Evolutionary conservation across 495 filamentous ascomycete species (phyloP).

Genomic region (Tuber magnatum): DNA sequence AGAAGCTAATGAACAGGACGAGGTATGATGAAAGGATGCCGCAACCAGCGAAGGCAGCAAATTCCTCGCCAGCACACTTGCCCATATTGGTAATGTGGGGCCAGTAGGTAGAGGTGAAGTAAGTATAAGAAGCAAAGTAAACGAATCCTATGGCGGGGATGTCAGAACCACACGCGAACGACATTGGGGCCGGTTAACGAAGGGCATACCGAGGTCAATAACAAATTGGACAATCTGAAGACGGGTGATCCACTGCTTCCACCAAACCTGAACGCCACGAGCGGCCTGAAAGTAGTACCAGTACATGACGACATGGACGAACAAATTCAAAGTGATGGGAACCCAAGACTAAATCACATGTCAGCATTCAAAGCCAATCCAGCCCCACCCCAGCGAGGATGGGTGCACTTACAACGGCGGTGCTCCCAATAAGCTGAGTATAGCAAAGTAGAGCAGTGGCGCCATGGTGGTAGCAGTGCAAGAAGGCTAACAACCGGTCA

Average conservation of each 20-base stretch:
- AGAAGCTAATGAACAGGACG: conserved; percentile 97
- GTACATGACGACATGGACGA: conserved; percentile 71
- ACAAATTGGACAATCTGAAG: conserved; percentile 79
- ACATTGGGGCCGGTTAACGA: background rate
- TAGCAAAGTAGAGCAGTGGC: conserved; percentile 80
- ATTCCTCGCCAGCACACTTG: conserved; percentile 91
- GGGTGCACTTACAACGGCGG: conserved; percentile 51
- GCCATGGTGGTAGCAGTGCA: conserved; percentile 81
- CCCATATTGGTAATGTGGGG: conserved; percentile 71
- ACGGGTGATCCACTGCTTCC: conserved; percentile 84
- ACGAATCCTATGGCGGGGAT: conserved; percentile 58
- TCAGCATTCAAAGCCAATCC: conserved; percentile 13
- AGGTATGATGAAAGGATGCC: conserved; percentile 88
- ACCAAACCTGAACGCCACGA: conserved; percentile 74
- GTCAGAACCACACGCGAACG: conserved; percentile 15
- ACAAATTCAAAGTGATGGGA: conserved; percentile 67
- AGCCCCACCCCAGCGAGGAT: conserved; percentile 15
- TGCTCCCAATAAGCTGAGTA: conserved; percentile 70
- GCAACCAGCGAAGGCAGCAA: conserved; percentile 89
- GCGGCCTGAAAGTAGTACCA: conserved; percentile 80
- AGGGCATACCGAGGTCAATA: conserved; percentile 62
- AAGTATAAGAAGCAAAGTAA: conserved; percentile 93
- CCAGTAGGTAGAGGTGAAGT: conserved; percentile 91
- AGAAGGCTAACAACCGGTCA: conserved; percentile 55
- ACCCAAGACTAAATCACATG: conserved; percentile 53